phyloP scores from a whole-genome alignment of 2,329 filamentous ascomycete genomes.

The Cladosporium sp. region DNA sequence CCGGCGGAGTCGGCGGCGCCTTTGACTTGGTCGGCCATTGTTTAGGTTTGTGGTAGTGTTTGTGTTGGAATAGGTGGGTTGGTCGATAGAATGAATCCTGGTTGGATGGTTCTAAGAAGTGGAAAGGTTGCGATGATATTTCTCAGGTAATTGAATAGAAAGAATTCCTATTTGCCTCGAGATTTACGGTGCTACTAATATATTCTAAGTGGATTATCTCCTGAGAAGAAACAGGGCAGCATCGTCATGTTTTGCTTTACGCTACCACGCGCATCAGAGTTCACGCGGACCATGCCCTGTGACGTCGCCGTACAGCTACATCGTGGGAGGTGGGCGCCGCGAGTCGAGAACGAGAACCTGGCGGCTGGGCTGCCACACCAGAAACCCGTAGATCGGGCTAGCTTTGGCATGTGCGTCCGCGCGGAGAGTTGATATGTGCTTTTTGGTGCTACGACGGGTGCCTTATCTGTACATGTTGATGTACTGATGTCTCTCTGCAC shows the following conservation, averaged over 20 bases:
- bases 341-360: too few relatives aligned
- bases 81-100: neutral
- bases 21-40: conserved; percentile 15
- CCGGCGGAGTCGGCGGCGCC: conserved; percentile 19
- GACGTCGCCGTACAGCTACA: conserved; percentile 6
- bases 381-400: too few relatives aligned
- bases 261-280: conserved; percentile 7
- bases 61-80: neutral
- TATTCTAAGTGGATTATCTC: neutral
- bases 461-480: too few relatives aligned
- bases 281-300: conserved; percentile 8
- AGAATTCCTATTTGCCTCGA: neutral
- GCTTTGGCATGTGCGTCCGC: too few relatives aligned
- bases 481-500: too few relatives aligned
- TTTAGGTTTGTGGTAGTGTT: neutral
- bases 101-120: neutral
- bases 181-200: neutral
- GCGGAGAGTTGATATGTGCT: too few relatives aligned
- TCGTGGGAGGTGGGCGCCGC: too few relatives aligned
- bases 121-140: neutral
- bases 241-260: conserved; percentile 13
- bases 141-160: neutral
- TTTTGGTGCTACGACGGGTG: too few relatives aligned
- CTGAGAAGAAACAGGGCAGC: neutral
- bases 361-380: too few relatives aligned